Evolutionary conservation across 768 basidiomycete genomes (phyloP), one percentile per base, ranked within the genome.

Genomic region (Mycena filopes): DNA sequence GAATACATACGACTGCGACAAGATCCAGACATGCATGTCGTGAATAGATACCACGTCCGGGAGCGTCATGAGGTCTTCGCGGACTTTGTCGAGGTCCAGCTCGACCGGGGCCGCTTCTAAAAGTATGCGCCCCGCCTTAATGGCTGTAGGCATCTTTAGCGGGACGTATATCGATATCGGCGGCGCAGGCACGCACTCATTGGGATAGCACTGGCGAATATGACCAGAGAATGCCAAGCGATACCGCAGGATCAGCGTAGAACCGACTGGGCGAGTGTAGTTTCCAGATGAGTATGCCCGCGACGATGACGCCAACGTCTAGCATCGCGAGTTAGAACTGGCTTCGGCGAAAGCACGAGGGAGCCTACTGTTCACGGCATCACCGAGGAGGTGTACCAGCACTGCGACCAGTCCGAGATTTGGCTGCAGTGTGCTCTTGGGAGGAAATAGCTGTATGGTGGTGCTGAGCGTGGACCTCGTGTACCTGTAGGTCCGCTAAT

Each of bases 291-390:
- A 87, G 76, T 54, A 82, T 59, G 21, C 83, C 84, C 16, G 84
- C 80, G 29, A 86, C 72, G 36, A 87, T 86, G 56, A 87, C 86
- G 20, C 84, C 86, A 66, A 86, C 75, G 71, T 87, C 86, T 87
- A 33, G 11, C 20, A 25, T 63, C 50, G 36, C 36, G 36, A 36
- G 36, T 36, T 36, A 58, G 55, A 31, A 38, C 26, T 50, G 25
- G 26, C n/a, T 47, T 47, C 49, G 48, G 29, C 53, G 33, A 21
- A 41, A 29, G 40, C 18, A 40, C 42, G 31, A 42, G 41, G 47
- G 29, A 41, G 75, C 81, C 29, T 66, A 83, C 85, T 87, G 70
- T 86, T 86, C 18, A 84, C 70, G 13, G 85, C 86, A 67, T 87
- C 85, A 7, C 86, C 85, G 15, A 84, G 70, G 40, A 87, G 76